Percentiles rank a stretch among this genome's conserved stretches.
These are phyloP conservation scores for Phoenix dactylifera DNA, from an alignment of 176 grass and related monocot genomes.

Conservation along the genomic window DNA sequence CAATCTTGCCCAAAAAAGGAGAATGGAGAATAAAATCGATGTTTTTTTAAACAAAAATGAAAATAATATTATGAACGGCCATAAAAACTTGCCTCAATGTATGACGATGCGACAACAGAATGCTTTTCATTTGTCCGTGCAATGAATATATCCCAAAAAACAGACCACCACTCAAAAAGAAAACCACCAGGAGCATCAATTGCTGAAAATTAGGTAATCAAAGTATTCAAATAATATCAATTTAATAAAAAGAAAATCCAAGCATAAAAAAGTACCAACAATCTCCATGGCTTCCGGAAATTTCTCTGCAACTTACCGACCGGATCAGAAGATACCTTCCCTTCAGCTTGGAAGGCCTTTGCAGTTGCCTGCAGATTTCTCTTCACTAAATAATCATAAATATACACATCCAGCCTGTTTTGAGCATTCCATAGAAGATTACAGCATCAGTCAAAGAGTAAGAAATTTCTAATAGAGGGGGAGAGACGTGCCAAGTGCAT, in stretches of 20 bases:
- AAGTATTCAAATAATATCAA: neutral
- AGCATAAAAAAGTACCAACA: neutral
- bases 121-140: slow-evolving; percentile 99
- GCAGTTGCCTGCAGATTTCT: slow-evolving; percentile 97
- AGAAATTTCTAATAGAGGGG: neutral
- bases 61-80: too few relatives aligned
- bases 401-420: slow-evolving; percentile 98
- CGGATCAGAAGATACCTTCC: slow-evolving; percentile 96
- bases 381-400: slow-evolving; percentile 99
- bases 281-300: slow-evolving; percentile 1
- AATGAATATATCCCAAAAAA: slow-evolving; percentile 99
- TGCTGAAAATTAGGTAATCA: slow-evolving; percentile 31
- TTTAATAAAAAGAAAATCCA: neutral
- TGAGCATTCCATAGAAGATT: slow-evolving; percentile 8
- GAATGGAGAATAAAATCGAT: too few relatives aligned
- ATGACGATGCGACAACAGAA: slow-evolving; percentile 87
- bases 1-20: too few relatives aligned
- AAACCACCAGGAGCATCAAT: slow-evolving; percentile 99
- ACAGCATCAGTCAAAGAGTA: slow-evolving; percentile 5
- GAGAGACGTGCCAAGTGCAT: neutral
- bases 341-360: slow-evolving; percentile 99
- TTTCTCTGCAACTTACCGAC: slow-evolving; percentile 60
- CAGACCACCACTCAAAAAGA: slow-evolving; percentile 99
- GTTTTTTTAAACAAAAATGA: too few relatives aligned
- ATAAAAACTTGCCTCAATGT: slow-evolving; percentile 64